A percentile compares a stretch with the other conserved stretches of the same genome.
These are phyloP conservation scores for Trypanosoma theileri DNA, from an alignment of 208 protist species.

Conservation along the genomic window DNA sequence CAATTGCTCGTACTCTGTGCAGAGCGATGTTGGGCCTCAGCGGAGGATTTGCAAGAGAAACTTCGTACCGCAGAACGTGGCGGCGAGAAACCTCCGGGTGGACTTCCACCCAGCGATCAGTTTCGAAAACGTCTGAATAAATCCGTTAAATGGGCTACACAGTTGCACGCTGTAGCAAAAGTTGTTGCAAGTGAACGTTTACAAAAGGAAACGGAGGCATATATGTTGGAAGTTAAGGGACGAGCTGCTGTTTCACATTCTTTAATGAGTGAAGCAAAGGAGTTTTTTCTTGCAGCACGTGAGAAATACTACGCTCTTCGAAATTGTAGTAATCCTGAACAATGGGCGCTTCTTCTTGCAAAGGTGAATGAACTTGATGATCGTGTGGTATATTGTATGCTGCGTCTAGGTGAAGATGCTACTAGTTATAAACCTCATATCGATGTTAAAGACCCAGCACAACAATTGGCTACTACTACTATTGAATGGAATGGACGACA, in stretches of 20 bases:
- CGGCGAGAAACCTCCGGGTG: slow-evolving; percentile 45
- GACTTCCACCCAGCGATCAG: slow-evolving; percentile 52
- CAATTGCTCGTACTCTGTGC: slow-evolving; percentile 79
- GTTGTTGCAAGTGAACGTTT: slow-evolving; percentile 56
- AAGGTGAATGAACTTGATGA: slow-evolving; percentile 86
- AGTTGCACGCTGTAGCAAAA: slow-evolving; percentile 48
- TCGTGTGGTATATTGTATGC: slow-evolving; percentile 82
- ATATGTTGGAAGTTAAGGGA: slow-evolving; percentile 58
- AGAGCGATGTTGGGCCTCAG: slow-evolving; percentile 82
- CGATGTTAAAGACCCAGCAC: slow-evolving; percentile 10
- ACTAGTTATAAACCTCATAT: slow-evolving; percentile 42
- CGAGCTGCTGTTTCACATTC: slow-evolving; percentile 51
- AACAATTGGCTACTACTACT: slow-evolving; percentile 28
- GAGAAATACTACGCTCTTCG: slow-evolving; percentile 50
- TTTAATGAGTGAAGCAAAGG: slow-evolving; percentile 56
- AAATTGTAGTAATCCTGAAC: slow-evolving; percentile 31
- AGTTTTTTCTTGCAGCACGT: slow-evolving; percentile 50
- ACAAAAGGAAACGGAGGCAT: slow-evolving; percentile 55
- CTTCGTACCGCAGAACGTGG: slow-evolving; percentile 42
- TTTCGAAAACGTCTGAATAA: slow-evolving; percentile 89
- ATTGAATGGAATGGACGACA: slow-evolving; percentile 75
- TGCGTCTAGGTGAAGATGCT: slow-evolving; percentile 67
- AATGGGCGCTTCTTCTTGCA: slow-evolving; percentile 39
- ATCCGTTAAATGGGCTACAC: slow-evolving; percentile 73
- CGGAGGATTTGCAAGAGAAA: slow-evolving; percentile 63